phyloP scores from a whole-genome alignment of 257 asterid genomes.

The Euphrasia confusa region DNA sequence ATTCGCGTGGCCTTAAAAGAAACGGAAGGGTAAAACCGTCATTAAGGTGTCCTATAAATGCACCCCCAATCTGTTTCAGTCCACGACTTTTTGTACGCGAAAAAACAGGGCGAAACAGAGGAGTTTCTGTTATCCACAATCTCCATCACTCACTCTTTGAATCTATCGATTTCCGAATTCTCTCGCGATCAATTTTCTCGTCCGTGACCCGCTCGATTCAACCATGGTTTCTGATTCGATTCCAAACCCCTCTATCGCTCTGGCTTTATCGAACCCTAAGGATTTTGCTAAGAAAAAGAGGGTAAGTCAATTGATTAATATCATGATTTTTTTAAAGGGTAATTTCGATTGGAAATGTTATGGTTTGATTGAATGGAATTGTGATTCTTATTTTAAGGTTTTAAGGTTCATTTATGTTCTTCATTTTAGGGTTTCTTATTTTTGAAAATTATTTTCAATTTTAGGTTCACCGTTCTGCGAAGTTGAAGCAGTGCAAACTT shows the following conservation, averaged over 20 bases:
- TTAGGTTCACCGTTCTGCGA: conserved; percentile 79
- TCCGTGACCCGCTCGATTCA: conserved; percentile 31
- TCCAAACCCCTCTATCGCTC: conserved; percentile 53
- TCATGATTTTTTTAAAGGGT: conserved; percentile 14
- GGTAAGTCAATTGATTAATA: conserved; percentile 37
- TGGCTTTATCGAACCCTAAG: conserved; percentile 56
- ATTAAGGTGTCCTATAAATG: not conserved
- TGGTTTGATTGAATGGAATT: not conserved
- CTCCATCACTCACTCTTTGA: conserved; percentile 26
- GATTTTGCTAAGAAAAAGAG: conserved; percentile 73
- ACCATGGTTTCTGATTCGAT: conserved; percentile 77
- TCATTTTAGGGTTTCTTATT: conserved; percentile 1
- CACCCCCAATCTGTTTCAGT: not conserved
- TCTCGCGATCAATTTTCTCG: conserved; percentile 43
- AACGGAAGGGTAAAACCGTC: not conserved
- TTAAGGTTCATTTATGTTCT: not conserved
- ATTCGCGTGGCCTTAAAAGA: not conserved
- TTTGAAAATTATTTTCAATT: not conserved
- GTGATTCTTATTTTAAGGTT: not conserved
- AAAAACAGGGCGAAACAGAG: conserved; percentile 17
- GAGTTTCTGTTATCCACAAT: conserved; percentile 42
- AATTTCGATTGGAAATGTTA: not conserved
- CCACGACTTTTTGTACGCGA: not conserved
- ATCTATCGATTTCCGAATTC: conserved; percentile 6
- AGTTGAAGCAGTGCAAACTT: conserved; percentile 90